A percentile compares a stretch with the other conserved stretches of the same genome.
These are phyloP conservation scores for Flaveria sonorensis DNA, from an alignment of 129 eudicot species.

Conservation along the genomic window DNA sequence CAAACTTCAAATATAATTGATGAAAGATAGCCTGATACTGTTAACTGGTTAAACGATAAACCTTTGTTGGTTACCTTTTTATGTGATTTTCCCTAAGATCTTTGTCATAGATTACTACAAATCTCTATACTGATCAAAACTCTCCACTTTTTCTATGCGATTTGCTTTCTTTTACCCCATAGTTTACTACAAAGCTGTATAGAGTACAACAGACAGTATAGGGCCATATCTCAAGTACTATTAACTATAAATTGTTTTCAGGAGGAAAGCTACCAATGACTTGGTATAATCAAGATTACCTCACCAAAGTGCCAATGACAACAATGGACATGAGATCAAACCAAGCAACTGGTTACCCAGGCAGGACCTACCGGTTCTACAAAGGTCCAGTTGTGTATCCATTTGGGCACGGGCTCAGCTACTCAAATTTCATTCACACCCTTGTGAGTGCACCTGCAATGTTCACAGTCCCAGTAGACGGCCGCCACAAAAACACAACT, in stretches of 20 bases:
- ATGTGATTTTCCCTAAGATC: no score
- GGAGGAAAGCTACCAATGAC: constrained; percentile 93
- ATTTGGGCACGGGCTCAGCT: constrained; percentile 83
- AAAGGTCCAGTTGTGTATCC: constrained; percentile 73
- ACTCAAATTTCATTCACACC: constrained; percentile 61
- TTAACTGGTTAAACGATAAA: no score
- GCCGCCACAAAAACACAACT: constrained; percentile 53
- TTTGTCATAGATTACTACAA: no score
- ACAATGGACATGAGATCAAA: constrained; percentile 76
- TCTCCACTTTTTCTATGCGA: no score
- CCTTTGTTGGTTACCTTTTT: no score
- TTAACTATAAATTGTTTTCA: constrained; percentile 16
- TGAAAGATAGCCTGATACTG: no score
- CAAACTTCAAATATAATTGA: no score
- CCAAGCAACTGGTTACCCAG: constrained; percentile 58
- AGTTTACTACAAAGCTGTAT: no score
- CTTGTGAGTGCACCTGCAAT: constrained; percentile 50
- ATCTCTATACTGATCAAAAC: no score
- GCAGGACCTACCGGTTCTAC: constrained; percentile 79
- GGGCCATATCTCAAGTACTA: background rate
- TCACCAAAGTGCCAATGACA: constrained; percentile 75
- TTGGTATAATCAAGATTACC: constrained; percentile 82
- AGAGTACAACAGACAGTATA: background rate
- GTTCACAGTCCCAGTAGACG: constrained; percentile 61
- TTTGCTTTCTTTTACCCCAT: no score